These are phyloP conservation scores for Tulasnella sp. DNA, from an alignment of 768 basidiomycete genomes.

Conservation along the genomic window DNA sequence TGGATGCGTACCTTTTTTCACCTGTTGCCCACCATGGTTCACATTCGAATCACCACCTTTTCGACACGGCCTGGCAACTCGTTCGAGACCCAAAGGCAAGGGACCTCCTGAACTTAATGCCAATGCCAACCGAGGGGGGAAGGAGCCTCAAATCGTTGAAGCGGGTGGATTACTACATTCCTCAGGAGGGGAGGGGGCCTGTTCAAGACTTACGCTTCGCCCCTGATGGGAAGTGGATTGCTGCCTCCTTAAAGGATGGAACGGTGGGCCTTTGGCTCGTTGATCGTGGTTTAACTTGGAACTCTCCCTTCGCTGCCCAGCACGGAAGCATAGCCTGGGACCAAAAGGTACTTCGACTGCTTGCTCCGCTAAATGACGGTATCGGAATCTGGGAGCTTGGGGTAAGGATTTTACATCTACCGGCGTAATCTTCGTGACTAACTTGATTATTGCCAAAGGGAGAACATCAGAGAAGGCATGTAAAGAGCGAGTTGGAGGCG, in stretches of 20 bases:
- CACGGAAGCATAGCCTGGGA: constrained; percentile 73
- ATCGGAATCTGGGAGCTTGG: constrained; percentile 71
- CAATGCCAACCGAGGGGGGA: constrained; percentile 29
- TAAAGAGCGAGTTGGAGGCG: constrained; percentile 59
- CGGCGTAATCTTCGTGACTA: too few relatives aligned
- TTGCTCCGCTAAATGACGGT: constrained; percentile 65
- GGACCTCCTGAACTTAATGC: constrained; percentile 58
- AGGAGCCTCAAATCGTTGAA: constrained; percentile 59
- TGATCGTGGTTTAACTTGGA: constrained; percentile 55
- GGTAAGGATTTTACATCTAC: constrained; percentile 46
- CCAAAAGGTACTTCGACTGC: constrained; percentile 66
- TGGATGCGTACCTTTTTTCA: background rate
- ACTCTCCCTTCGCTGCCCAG: constrained; percentile 64
- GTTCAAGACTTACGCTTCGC: constrained; percentile 77
- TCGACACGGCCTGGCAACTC: background rate
- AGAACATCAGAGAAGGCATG: constrained; percentile 66
- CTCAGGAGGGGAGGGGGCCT: constrained; percentile 63
- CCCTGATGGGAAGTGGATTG: constrained; percentile 71
- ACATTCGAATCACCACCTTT: background rate
- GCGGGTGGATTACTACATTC: constrained; percentile 60
- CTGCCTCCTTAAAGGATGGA: constrained; percentile 62
- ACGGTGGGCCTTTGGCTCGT: constrained; percentile 23
- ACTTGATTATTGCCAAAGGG: constrained; percentile 49
- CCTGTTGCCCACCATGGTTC: background rate
- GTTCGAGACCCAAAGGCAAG: constrained; percentile 34